phyloP scores from a whole-genome alignment of 1,284 basidiomycete species.

The Rhodotorula glutinis region DNA sequence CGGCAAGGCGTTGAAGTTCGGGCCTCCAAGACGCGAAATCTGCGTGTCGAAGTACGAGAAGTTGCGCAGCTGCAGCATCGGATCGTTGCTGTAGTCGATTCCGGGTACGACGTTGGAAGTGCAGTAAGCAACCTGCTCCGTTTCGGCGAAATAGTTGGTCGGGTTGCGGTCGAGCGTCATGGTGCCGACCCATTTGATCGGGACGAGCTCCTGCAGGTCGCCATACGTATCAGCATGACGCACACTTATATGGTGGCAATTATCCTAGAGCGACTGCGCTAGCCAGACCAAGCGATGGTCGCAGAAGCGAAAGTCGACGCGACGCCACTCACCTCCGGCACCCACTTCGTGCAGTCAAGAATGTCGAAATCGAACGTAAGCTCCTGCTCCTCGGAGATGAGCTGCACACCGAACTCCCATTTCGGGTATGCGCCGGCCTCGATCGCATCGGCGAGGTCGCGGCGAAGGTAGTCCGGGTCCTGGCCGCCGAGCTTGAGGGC shows the following conservation, averaged over 20 bases:
- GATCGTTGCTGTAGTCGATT: conserved; percentile 74
- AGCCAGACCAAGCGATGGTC: not conserved
- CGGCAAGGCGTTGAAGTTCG: conserved; percentile 58
- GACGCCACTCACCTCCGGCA: conserved; percentile 53
- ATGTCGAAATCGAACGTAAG: conserved; percentile 72
- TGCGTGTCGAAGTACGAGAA: conserved; percentile 58
- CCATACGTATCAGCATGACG: not conserved
- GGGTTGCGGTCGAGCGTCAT: conserved; percentile 61
- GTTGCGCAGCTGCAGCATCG: conserved; percentile 75
- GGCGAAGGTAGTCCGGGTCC: conserved; percentile 54
- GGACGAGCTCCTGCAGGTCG: conserved; percentile 57
- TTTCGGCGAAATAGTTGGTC: conserved; percentile 63
- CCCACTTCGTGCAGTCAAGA: conserved; percentile 67
- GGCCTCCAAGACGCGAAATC: conserved; percentile 53
- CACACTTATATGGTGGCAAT: too few relatives aligned
- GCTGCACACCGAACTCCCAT: conserved; percentile 74
- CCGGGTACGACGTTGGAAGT: conserved; percentile 70
- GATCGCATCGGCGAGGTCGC: conserved; percentile 56
- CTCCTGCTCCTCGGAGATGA: conserved; percentile 66
- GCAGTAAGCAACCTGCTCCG: conserved; percentile 70
- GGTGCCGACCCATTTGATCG: conserved; percentile 70
- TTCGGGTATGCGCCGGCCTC: conserved; percentile 63
- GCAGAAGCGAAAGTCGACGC: not conserved
- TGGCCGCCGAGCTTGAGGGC: conserved; percentile 76
- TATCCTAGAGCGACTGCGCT: too few relatives aligned